Base-by-base conservation (phyloP, 352 stramenopile genomes). In the Globisporangium camurandrum region DNA sequence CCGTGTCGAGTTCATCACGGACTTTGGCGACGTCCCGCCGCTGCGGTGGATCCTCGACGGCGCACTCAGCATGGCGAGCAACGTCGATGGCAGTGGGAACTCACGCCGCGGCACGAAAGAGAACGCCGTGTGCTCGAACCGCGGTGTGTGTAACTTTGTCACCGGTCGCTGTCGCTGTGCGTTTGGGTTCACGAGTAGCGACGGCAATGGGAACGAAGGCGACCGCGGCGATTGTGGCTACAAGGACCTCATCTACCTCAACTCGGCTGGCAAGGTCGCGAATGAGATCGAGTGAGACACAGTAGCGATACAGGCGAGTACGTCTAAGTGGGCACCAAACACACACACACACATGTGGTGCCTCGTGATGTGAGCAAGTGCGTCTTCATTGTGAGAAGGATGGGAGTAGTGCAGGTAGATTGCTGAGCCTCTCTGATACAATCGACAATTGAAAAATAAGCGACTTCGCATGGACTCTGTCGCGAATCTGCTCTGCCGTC, bases 171-270 rank as follows among this genome's bases (percentile, higher is more conserved):
- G 80, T 46, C 63, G 64, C 30, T 93, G 83, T 45, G 56, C 70
- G 19, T 81, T 78, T n/a, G 75, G 76, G 19, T 93, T 89, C 56
- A 86, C 66, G 17, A 89, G 74, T 50, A 90, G 76, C 46, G 78
- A 93, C 40, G 80, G 80, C 24, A 73, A 74, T 45, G 90, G 86
- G 24, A 83, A 80, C 22, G 75, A 82, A 57, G 90, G 91, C 19
- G 73, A 67, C 23, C 73, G 90, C 20, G 93, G 91, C 17, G 92
- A 98, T 59, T 98, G 94, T 59, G 92, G 92, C 3, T 95, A 86
- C 64, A 70, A 69, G 56, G 75, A 87, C 33, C 69, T 71, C 5
- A 62, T 89, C 42, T 89, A 87, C 46, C 47, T 89, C 40, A 85
- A 82, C 24, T 86, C 75, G 48, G 75, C 75, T 0, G 78, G 71